A percentile compares a stretch with the other conserved stretches of the same genome.
These are phyloP conservation scores for Stagonosporopsis rhizophila DNA, from an alignment of 2,329 filamentous ascomycete species.

Conservation along the genomic window DNA sequence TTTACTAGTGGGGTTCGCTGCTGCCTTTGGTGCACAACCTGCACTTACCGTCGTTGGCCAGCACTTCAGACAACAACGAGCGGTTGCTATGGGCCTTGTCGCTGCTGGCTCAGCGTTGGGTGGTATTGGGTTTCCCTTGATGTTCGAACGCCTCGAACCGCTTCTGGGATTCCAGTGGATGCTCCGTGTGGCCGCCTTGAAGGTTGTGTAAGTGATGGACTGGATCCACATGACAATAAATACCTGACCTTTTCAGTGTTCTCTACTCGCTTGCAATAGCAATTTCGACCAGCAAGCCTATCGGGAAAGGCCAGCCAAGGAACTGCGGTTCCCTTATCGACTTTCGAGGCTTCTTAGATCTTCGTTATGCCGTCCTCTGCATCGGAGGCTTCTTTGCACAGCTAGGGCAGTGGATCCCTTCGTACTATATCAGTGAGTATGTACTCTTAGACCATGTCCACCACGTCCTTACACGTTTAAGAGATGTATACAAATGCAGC, in stretches of 20 bases:
- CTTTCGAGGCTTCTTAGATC: slow-evolving; percentile 42
- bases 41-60: slow-evolving; percentile 51
- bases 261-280: slow-evolving; percentile 52
- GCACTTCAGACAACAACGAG: slow-evolving; percentile 54
- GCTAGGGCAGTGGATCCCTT: slow-evolving; percentile 42
- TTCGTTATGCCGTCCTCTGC: slow-evolving; percentile 41
- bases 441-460: neutral
- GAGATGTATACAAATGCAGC: slow-evolving; percentile 67
- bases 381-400: slow-evolving; percentile 37
- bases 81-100: slow-evolving; percentile 53
- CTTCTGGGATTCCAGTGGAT: slow-evolving; percentile 67
- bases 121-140: slow-evolving; percentile 63
- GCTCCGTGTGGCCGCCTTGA: slow-evolving; percentile 68
- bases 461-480: slow-evolving; percentile 29
- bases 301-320: slow-evolving; percentile 20
- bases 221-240: slow-evolving; percentile 53
- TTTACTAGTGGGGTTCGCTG: slow-evolving; percentile 53
- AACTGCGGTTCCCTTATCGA: slow-evolving; percentile 42
- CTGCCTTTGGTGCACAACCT: slow-evolving; percentile 52
- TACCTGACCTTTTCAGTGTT: slow-evolving; percentile 59
- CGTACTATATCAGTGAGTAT: slow-evolving; percentile 48
- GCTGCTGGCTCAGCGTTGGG: slow-evolving; percentile 51
- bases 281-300: slow-evolving; percentile 39
- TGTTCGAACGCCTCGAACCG: slow-evolving; percentile 63
- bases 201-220: slow-evolving; percentile 28